phyloP scores from a whole-genome alignment of 2,329 filamentous ascomycete species.

The Sarocladium strictum region DNA sequence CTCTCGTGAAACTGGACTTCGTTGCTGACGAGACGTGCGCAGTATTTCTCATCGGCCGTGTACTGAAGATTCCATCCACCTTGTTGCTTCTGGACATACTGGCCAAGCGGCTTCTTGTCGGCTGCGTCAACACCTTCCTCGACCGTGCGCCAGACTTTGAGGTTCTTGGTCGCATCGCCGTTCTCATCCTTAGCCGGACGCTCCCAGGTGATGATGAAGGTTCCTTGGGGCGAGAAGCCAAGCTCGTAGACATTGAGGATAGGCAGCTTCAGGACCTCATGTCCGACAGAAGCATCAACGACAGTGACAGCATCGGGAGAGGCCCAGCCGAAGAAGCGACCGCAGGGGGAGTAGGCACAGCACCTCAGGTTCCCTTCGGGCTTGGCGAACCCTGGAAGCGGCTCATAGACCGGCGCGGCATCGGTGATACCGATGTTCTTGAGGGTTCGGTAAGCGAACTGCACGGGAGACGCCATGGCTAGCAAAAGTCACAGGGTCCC shows the following conservation, averaged over 20 bases:
- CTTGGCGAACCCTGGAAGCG: conserved; percentile 75
- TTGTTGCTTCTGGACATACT: conserved; percentile 93
- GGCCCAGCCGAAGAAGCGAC: conserved; percentile 94
- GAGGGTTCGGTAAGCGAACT: conserved; percentile 95
- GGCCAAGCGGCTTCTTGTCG: conserved; percentile 71
- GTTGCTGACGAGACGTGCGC: conserved; percentile 89
- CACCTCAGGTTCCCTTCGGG: conserved; percentile 93
- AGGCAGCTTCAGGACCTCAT: conserved; percentile 67
- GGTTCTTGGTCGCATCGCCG: conserved; percentile 89
- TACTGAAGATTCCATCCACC: conserved; percentile 98
- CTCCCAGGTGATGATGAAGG: conserved; percentile 96
- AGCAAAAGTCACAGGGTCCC: conserved; percentile 73
- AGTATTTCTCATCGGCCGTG: conserved; percentile 87
- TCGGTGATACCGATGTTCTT: conserved; percentile 94
- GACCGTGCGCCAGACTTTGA: conserved; percentile 90
- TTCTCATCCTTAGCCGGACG: conserved; percentile 86
- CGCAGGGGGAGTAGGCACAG: conserved; percentile 91
- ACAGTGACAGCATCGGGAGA: conserved; percentile 81
- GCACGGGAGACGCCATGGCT: conserved; percentile 90
- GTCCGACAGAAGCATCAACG: conserved; percentile 72
- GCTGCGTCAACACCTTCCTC: conserved; percentile 58
- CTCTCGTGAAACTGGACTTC: conserved; percentile 97
- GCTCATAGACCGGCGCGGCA: conserved; percentile 80
- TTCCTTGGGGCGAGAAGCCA: conserved; percentile 87
- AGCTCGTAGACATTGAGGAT: conserved; percentile 87